phyloP scores from a whole-genome alignment of 371 early-diverging fungal species.

The Amoeboaphelidium occidentale region DNA sequence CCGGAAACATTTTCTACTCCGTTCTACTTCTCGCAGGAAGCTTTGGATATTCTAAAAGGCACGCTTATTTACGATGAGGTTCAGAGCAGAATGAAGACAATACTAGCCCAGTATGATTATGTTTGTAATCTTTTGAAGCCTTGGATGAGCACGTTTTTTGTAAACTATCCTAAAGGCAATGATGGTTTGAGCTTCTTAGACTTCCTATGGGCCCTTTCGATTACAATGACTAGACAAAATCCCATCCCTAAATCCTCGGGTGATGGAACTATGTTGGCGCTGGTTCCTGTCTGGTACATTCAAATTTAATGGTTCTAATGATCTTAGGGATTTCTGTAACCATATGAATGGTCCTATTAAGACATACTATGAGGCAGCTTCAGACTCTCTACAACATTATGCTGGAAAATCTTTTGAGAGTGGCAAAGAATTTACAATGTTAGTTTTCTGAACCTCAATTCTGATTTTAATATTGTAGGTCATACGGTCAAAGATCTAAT shows the following conservation, averaged over 20 bases:
- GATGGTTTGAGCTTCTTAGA: not conserved
- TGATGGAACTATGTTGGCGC: not conserved
- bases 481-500: not conserved
- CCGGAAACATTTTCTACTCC: not conserved
- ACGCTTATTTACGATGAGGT: no score
- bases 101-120: no score
- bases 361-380: not conserved
- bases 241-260: not conserved
- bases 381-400: not conserved
- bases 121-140: no score
- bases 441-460: not conserved
- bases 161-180: no score
- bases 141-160: no score
- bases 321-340: not conserved
- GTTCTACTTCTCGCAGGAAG: not conserved
- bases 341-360: not conserved
- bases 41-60: no score
- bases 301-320: no score
- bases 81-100: no score
- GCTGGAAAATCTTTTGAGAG: no score
- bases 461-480: not conserved
- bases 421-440: no score
- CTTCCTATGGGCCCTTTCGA: not conserved
- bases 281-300: not conserved
- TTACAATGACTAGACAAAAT: not conserved